Base-by-base conservation (phyloP, 306 rosid genomes). In the Prunus armeniaca region DNA sequence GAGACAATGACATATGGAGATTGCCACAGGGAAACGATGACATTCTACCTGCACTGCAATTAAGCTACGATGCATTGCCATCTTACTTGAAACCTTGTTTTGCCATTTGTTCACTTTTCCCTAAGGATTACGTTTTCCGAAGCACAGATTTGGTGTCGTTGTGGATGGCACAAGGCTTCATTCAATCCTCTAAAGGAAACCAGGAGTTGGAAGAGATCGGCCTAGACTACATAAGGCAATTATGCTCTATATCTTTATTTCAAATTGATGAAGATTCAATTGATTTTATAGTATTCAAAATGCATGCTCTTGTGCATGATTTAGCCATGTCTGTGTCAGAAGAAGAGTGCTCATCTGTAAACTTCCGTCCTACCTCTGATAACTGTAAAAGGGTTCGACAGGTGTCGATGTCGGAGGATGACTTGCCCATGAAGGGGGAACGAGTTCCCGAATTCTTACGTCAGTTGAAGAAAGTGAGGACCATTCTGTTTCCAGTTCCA, bases 81-180 rank as follows among this genome's bases (percentile, higher is more conserved):
- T 64, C 85, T 4, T 5, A 50, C 60, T 72, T 83, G 60, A 86
- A 63, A 9, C 65, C 14, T 47, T 83, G 89, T 13, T 81, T 86
- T 76, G 80, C 82, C 27, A 65, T 46, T 13, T 84, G 76, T 30
- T 71, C 76, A 5, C 38, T 61, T 27, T 62, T 50, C 22, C 76
- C 71, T 1, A 49, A 50, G 62, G 78, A 76, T 54, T 17, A 11
- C 34, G 1, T 0, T 3, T 76, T 73, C 34, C 0, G 0, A 0
- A 68, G n/a, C 17, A 17, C 0, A 1, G 11, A 22, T 0, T 9
- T 81, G 74, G 30, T 41, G n/a, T 0, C 0, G 0, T 30, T 78
- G 28, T 86, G 90, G 87, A 74, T 64, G 71, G 81, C 86, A 73
- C 77, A 61, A 0, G 87, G 82, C 17, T 19, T 83, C 49, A 85